Base-by-base conservation (phyloP, 1,139 yeast genomes). In the Pichia norvegensis region DNA sequence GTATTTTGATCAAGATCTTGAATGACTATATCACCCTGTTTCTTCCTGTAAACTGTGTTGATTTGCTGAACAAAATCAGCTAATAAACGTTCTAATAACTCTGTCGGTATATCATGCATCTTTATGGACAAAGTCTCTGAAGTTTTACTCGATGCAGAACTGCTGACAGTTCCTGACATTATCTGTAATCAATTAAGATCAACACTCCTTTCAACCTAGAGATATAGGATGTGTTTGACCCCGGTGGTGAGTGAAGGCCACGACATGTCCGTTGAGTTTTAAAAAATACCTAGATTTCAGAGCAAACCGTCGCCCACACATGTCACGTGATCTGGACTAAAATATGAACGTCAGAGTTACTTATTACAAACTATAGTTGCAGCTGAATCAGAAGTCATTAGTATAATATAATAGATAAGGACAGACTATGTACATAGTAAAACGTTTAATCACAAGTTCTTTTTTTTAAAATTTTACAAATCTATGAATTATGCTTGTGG, bases 401-500 rank as follows among this genome's bases (percentile, higher is more conserved):
- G 10, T 23, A 27, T 27, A 27, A 10, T 35, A 20, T 35, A 45
- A 43, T 39, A 40, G 44, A 37, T 45, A 40, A 40, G 36, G 37
- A 43, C 44, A 40, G 48, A 40, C 46, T 46, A 46, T 46, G 41
- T 46, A 46, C 49, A 45, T 31, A 43, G 40, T 23, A 11, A 36
- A 22, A 36, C 7, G 29, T 23, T 36, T 17, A 16, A 9, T n/a
- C n/a, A 22, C 6, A 10, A 10, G 23, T 20, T n/a, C n/a, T n/a
- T n/a, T n/a, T n/a, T 36, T 22, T 36, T 22, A 17, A 36, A n/a
- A 17, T 20, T 25, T 36, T 36, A 23, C 23, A 35, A 35, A 35
- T 35, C 37, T 35, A 35, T 19, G 37, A 19, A 19, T 35, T 46
- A 47, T 42, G 48, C 39, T 47, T 54, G 58, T 52, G 82, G 82